A percentile compares a stretch with the other conserved stretches of the same genome.
These are phyloP conservation scores for Trametes meyenii DNA, from an alignment of 768 basidiomycete species.

Conservation along the genomic window DNA sequence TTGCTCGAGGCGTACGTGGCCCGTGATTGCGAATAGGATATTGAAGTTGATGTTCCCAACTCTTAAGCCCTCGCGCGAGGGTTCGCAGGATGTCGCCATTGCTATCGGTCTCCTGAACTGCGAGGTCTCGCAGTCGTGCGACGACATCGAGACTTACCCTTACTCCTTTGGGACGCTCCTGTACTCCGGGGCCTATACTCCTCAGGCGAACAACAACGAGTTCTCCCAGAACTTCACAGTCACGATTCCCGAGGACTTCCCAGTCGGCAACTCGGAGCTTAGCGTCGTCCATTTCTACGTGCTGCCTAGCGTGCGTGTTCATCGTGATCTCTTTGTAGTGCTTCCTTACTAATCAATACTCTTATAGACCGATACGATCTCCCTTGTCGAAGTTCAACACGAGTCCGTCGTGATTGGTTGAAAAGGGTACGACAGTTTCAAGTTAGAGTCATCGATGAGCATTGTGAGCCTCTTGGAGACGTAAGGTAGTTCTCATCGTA, in stretches of 20 bases:
- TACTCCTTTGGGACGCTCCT: constrained; percentile 33
- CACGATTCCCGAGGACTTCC: background rate
- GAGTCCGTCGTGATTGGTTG: no score
- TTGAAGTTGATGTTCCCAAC: background rate
- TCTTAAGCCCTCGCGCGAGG: constrained; percentile 31
- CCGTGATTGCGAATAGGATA: background rate
- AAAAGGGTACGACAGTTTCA: no score
- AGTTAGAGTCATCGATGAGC: no score
- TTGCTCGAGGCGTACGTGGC: constrained; percentile 26
- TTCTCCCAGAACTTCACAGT: constrained; percentile 5
- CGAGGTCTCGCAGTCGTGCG: constrained; percentile 20
- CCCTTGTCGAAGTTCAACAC: no score
- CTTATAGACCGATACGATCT: no score
- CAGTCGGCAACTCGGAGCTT: background rate
- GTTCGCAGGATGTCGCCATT: constrained; percentile 37
- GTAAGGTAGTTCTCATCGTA: no score
- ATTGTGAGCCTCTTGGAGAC: no score
- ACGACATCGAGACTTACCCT: constrained; percentile 17
- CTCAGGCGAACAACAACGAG: constrained; percentile 16
- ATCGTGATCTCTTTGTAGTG: no score
- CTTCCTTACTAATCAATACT: no score
- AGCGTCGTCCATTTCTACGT: no score
- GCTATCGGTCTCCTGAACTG: constrained; percentile 36
- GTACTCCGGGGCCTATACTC: constrained; percentile 33
- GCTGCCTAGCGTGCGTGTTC: no score